Evolutionary conservation across 2,329 filamentous ascomycete species (phyloP).

Genomic region (Aspergillus sp.): DNA sequence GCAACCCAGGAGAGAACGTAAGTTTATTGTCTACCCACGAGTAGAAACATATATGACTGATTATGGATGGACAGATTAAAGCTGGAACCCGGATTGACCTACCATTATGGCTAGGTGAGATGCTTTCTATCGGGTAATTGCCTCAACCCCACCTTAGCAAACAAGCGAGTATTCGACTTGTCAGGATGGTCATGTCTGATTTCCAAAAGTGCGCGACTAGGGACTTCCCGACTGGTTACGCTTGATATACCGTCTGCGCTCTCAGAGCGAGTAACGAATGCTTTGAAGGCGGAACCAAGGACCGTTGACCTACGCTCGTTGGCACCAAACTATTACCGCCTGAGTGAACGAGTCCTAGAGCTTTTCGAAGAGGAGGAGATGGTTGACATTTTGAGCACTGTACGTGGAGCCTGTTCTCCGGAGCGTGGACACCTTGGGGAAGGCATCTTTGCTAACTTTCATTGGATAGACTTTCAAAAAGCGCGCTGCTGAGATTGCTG

Average conservation of each 20-base stretch:
- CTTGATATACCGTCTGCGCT: conserved; percentile 80
- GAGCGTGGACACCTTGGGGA: neutral
- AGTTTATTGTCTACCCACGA: conserved; percentile 9
- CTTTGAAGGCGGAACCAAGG: conserved; percentile 84
- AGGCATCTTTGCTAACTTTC: neutral
- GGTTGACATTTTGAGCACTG: conserved; percentile 65
- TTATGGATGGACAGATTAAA: conserved; percentile 60
- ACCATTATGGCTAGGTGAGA: conserved; percentile 91
- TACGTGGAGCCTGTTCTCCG: conserved; percentile 21
- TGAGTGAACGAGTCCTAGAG: conserved; percentile 83
- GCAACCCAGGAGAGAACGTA: conserved; percentile 66
- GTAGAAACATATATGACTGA: neutral
- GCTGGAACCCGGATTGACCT: conserved; percentile 76
- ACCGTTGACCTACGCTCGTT: conserved; percentile 81
- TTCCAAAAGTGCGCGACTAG: conserved; percentile 40
- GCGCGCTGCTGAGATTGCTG: conserved; percentile 76
- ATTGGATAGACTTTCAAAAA: conserved; percentile 69
- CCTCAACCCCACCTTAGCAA: neutral
- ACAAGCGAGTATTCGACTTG: neutral
- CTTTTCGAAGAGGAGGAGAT: conserved; percentile 87
- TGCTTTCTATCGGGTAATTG: conserved; percentile 62
- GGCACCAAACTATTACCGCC: conserved; percentile 82
- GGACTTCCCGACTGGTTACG: conserved; percentile 63
- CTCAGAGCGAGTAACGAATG: conserved; percentile 77
- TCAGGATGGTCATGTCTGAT: neutral